phyloP scores from a whole-genome alignment of 345 rosid species.

The Kernera saxatilis region DNA sequence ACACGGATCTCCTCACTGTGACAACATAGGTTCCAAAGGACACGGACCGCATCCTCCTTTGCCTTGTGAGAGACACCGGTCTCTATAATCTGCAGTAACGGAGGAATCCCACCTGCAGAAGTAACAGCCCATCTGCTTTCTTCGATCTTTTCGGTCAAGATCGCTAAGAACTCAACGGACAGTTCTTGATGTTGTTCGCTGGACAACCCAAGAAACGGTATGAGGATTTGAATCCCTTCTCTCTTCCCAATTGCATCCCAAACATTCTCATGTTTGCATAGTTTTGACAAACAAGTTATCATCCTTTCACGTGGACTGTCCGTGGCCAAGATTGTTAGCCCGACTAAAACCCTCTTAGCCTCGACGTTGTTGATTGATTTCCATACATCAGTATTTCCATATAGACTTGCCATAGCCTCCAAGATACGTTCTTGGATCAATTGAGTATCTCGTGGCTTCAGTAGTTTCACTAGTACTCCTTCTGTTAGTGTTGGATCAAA shows the following conservation, averaged over 20 bases:
- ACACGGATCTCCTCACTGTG: conserved; percentile 83
- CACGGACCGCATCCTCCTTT: conserved; percentile 65
- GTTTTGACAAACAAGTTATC: conserved; percentile 50
- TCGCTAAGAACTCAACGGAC: conserved; percentile 62
- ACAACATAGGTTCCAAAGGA: conserved; percentile 71
- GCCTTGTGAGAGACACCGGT: conserved; percentile 64
- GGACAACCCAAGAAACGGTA: conserved; percentile 80
- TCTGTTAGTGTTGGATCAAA: conserved; percentile 61
- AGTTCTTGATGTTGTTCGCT: conserved; percentile 77
- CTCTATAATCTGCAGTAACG: conserved; percentile 68
- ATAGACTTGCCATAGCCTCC: conserved; percentile 87
- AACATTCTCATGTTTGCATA: conserved; percentile 48
- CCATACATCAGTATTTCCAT: conserved; percentile 52
- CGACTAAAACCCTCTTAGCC: conserved; percentile 64
- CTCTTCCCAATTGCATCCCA: conserved; percentile 86
- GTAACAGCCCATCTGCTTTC: conserved; percentile 97
- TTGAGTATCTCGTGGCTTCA: conserved; percentile 65
- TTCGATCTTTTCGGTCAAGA: conserved; percentile 69
- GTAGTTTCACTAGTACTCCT: conserved; percentile 45
- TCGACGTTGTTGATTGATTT: conserved; percentile 53
- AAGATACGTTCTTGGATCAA: conserved; percentile 74
- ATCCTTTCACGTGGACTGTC: conserved; percentile 53
- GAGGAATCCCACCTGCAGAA: conserved; percentile 97
- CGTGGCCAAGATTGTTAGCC: conserved; percentile 60
- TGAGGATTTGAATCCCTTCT: conserved; percentile 78